phyloP scores from a whole-genome alignment of 192 early-diverging fungal species.

The Spizellomyces punctatus region DNA sequence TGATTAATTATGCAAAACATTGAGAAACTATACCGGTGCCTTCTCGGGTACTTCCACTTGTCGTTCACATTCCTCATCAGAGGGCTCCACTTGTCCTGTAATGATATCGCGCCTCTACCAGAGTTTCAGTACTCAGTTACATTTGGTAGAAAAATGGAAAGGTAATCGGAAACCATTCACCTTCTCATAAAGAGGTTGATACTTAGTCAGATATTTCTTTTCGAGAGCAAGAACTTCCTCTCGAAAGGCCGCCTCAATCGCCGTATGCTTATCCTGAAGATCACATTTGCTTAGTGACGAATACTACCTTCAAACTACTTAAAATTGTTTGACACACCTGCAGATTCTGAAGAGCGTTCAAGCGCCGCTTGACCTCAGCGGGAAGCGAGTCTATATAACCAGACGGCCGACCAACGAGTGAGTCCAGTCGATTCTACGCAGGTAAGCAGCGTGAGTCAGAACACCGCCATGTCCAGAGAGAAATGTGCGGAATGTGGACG shows the following conservation, averaged over 20 bases:
- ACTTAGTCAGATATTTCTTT: slow-evolving; percentile 89
- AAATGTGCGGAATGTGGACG: too few relatives aligned
- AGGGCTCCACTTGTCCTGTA: slow-evolving; percentile 83
- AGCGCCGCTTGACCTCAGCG: slow-evolving; percentile 76
- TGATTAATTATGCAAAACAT: background rate
- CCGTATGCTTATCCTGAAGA: slow-evolving; percentile 72
- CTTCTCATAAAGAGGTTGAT: slow-evolving; percentile 85
- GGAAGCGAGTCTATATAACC: slow-evolving; percentile 52
- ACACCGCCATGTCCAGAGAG: too few relatives aligned
- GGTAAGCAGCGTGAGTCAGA: too few relatives aligned
- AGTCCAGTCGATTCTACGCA: slow-evolving; percentile 74
- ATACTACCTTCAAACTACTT: background rate
- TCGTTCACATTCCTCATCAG: slow-evolving; percentile 76
- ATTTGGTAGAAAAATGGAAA: slow-evolving; percentile 49
- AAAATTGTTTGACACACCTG: slow-evolving; percentile 54
- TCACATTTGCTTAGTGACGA: background rate
- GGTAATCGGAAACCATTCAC: slow-evolving; percentile 22
- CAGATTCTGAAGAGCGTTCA: slow-evolving; percentile 85
- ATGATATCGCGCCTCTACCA: slow-evolving; percentile 49
- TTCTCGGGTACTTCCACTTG: slow-evolving; percentile 37
- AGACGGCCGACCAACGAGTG: slow-evolving; percentile 77
- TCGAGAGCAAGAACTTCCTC: slow-evolving; percentile 93
- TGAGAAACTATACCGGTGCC: background rate
- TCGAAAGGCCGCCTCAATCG: slow-evolving; percentile 86
- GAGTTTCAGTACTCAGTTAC: slow-evolving; percentile 43